Evolutionary conservation across 108 stramenopile species (phyloP).

Genomic region (Cyclotella distinguenda): DNA sequence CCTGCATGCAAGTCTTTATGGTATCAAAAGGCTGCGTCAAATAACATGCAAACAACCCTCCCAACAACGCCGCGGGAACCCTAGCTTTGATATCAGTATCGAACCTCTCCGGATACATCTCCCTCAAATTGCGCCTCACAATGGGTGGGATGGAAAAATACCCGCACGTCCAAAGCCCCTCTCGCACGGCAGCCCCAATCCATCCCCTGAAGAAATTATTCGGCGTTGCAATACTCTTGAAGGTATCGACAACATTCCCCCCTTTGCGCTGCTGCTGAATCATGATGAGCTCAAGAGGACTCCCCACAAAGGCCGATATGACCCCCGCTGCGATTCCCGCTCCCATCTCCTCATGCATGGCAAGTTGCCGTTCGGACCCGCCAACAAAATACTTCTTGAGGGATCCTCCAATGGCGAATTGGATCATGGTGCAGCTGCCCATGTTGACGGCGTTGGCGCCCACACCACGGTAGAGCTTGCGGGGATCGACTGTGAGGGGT

Average conservation of each 20-base stretch:
- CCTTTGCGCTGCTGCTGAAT: constrained; percentile 96
- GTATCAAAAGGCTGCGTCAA: constrained; percentile 91
- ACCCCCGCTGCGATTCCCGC: constrained; percentile 83
- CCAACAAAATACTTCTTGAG: constrained; percentile 67
- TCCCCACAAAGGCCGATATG: constrained; percentile 75
- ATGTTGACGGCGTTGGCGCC: constrained; percentile 88
- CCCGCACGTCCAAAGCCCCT: constrained; percentile 92
- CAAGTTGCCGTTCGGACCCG: constrained; percentile 52
- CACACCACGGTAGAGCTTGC: constrained; percentile 85
- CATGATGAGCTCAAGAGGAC: constrained; percentile 93
- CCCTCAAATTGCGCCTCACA: constrained; percentile 71
- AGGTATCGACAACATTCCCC: constrained; percentile 47
- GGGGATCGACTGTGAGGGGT: constrained; percentile 74
- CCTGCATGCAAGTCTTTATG: constrained; percentile 96
- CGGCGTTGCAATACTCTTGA: constrained; percentile 63
- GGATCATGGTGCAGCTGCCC: constrained; percentile 94
- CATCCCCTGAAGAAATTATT: constrained; percentile 77
- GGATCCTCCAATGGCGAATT: constrained; percentile 85
- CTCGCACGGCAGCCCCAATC: constrained; percentile 79
- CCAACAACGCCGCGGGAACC: constrained; percentile 83
- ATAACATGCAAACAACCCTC: constrained; percentile 89
- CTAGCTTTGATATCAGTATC: constrained; percentile 84
- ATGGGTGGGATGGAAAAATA: constrained; percentile 89
- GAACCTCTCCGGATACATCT: constrained; percentile 75
- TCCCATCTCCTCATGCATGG: constrained; percentile 73